Conservation (phyloP, 208 protist genomes). For the Leishmania turanica region DNA sequence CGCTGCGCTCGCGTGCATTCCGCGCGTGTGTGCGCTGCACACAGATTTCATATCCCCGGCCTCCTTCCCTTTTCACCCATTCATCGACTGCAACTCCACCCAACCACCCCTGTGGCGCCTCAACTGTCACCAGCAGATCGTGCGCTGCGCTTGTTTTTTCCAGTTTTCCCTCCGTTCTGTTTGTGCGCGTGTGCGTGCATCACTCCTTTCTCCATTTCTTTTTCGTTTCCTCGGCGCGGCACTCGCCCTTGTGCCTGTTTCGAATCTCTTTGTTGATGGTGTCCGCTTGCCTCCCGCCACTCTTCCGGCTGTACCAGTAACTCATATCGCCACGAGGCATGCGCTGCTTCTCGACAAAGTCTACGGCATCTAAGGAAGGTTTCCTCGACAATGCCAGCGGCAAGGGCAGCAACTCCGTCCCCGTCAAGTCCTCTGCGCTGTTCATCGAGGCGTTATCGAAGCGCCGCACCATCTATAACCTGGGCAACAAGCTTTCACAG, state of each 20-base stretch:
- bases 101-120: no score
- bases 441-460: conserved; percentile 25
- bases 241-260: not conserved
- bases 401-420: not conserved
- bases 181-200: not conserved
- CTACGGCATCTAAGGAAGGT: conserved; percentile 8
- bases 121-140: no score
- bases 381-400: not conserved
- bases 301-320: not conserved
- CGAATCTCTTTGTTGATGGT: not conserved
- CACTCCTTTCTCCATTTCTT: not conserved
- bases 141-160: no score
- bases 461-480: conserved; percentile 51
- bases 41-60: no score
- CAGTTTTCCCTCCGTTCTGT: not conserved
- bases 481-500: conserved; percentile 41
- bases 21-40: not conserved
- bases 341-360: conserved; percentile 24
- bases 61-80: no score
- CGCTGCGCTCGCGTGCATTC: not conserved
- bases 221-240: not conserved
- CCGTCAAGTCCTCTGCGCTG: not conserved
- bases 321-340: not conserved
- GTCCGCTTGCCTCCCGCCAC: not conserved
- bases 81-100: no score